A percentile compares a stretch with the other conserved stretches of the same genome.
These are phyloP conservation scores for Amaranthus cruentus DNA, from an alignment of 148 eudicot species.

Conservation along the genomic window DNA sequence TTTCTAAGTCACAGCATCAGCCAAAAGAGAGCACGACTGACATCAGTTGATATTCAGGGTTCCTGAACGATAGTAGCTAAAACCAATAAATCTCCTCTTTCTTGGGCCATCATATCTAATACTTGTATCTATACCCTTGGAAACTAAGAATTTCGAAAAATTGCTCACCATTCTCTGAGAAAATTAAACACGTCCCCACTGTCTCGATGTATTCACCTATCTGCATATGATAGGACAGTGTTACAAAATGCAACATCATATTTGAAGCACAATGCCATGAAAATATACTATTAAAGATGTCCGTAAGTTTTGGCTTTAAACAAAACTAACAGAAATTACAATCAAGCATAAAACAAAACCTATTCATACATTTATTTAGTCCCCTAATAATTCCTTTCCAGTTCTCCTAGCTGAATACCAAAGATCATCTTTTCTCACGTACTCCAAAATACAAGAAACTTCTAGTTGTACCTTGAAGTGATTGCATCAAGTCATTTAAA, in stretches of 20 bases:
- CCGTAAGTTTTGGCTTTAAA: too few species aligned
- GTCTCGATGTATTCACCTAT: conserved; percentile 84
- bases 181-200: conserved; percentile 74
- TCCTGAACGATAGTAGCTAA: too few species aligned
- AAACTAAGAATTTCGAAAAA: neutral
- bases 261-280: neutral
- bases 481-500: neutral
- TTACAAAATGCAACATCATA: neutral
- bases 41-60: too few species aligned
- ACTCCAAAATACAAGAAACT: neutral
- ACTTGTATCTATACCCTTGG: neutral
- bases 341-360: too few species aligned
- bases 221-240: conserved; percentile 26
- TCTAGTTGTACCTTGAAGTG: neutral
- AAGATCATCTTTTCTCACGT: neutral
- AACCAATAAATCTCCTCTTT: neutral
- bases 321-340: too few species aligned
- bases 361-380: too few species aligned
- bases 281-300: neutral
- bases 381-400: too few species aligned
- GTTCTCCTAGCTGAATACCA: neutral
- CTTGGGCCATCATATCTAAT: neutral
- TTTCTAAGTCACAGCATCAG: too few species aligned
- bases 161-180: conserved; percentile 56
- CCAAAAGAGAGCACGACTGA: too few species aligned